A percentile compares a stretch with the other conserved stretches of the same genome.
Conservation (phyloP, 164 flowering plant species). For the Sedum album region DNA sequence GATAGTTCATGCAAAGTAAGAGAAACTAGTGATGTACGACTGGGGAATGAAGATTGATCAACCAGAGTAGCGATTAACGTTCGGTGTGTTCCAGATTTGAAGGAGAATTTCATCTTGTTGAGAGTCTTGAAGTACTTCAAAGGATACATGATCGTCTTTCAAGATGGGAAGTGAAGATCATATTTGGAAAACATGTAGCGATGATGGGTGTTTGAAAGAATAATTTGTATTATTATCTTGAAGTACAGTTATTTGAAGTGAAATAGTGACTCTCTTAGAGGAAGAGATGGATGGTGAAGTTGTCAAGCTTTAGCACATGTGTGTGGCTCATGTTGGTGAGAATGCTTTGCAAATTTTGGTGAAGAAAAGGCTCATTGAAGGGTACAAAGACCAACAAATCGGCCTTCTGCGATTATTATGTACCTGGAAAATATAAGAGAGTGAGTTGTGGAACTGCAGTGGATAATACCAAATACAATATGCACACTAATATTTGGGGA, state of each 20-base stretch:
- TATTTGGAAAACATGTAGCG: background rate
- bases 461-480: no score
- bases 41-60: background rate
- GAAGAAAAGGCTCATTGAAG: background rate
- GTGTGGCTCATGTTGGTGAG: background rate
- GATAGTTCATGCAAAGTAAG: background rate
- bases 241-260: background rate
- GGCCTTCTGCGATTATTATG: slow-evolving; percentile 5
- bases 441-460: background rate
- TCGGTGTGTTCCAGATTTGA: background rate
- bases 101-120: background rate
- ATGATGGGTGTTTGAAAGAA: background rate
- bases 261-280: background rate
- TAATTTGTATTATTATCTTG: background rate
- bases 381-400: background rate
- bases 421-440: background rate
- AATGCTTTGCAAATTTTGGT: background rate
- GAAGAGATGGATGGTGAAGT: background rate
- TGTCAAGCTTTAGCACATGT: background rate
- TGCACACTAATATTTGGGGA: no score
- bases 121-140: background rate
- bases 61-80: background rate
- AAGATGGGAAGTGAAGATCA: background rate
- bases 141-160: background rate
- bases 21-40: background rate